Conservation (phyloP, 192 early-diverging fungal genomes). For the Coemansia interrupta region DNA sequence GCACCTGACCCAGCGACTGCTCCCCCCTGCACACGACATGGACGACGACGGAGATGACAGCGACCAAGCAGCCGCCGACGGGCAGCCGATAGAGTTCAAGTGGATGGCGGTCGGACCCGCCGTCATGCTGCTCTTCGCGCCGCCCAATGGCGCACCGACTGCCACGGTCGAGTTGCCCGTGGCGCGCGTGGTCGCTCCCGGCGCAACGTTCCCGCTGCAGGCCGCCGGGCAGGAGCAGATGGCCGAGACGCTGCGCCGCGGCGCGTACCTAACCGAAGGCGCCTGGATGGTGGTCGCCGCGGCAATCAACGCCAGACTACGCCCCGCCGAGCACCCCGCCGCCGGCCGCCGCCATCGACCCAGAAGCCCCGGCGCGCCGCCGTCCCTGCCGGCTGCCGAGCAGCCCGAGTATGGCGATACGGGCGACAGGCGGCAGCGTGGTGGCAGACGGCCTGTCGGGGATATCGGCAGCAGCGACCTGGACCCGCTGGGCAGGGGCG, state of each 20-base stretch:
- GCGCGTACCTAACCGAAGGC: constrained; percentile 8
- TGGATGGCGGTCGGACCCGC: constrained; percentile 22
- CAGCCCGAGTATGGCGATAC: too few relatives aligned
- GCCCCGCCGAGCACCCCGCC: too few relatives aligned
- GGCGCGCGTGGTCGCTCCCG: constrained; percentile 2
- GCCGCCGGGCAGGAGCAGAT: background rate
- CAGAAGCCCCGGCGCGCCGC: background rate
- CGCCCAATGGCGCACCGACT: background rate
- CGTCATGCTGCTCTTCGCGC: constrained; percentile 24
- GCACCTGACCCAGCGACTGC: background rate
- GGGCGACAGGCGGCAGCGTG: background rate
- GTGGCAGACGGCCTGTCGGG: background rate
- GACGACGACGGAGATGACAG: constrained; percentile 1
- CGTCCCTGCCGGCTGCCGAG: too few relatives aligned
- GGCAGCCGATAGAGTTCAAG: constrained; percentile 13
- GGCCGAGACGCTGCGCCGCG: background rate
- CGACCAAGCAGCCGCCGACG: background rate
- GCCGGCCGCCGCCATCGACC: background rate
- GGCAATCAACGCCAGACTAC: constrained; percentile 12
- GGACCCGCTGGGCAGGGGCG: constrained; percentile 58
- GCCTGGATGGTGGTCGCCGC: constrained; percentile 18
- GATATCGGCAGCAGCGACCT: constrained; percentile 70
- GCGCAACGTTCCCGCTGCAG: constrained; percentile 19
- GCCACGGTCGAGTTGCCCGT: constrained; percentile 13
- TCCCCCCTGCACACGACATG: constrained; percentile 6